Evolutionary conservation across 495 filamentous ascomycete genomes (phyloP), one percentile per base, ranked within the genome.

Genomic region (Penicillium atrosanguineum): DNA sequence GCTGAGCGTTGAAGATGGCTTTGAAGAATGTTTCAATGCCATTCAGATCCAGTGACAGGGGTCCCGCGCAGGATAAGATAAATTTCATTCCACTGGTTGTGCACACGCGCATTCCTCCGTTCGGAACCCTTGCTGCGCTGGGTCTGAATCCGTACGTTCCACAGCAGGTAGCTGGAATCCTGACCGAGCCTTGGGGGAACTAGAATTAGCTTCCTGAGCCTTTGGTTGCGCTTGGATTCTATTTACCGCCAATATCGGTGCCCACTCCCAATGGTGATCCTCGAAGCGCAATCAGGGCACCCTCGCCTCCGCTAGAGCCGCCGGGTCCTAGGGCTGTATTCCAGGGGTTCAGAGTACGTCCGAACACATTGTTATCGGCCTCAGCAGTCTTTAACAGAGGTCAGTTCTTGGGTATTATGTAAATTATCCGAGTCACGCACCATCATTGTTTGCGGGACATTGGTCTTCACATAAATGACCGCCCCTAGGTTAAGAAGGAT

Each of bases 161-260:
- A 57, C 79, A 79, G 52, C 82, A 83, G 19, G 76, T 77, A 7
- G 86, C 83, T 2, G 85, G 86, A 19, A 87, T 83, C 7, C 85
- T 69, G 31, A 87, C 78, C 36, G 75, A 80, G 4, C 83, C 58
- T 61, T 39, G 28, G 34, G 20, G 16, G 12, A 5, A 48, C n/a
- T 2, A 19, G 21, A 8, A 46, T 52, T 52, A 55, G 56, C 77
- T 36, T 39, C 0, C 18, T 3, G 16, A 41, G 9, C 8, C 11
- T 28, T 26, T 3, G 39, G 11, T 40, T 7, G 12, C 2, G 26
- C 36, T 1, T 18, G n/a, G 8, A 62, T 76, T 19, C 81, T 6
- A 40, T 53, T 23, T 45, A 54, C 59, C 68, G 11, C 68, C 68
- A 40, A 74, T 68, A 41, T 74, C 71, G 6, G 71, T 68, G 40